Base-by-base conservation (phyloP, 495 filamentous ascomycete species). In the Venustampulla echinocandica region DNA sequence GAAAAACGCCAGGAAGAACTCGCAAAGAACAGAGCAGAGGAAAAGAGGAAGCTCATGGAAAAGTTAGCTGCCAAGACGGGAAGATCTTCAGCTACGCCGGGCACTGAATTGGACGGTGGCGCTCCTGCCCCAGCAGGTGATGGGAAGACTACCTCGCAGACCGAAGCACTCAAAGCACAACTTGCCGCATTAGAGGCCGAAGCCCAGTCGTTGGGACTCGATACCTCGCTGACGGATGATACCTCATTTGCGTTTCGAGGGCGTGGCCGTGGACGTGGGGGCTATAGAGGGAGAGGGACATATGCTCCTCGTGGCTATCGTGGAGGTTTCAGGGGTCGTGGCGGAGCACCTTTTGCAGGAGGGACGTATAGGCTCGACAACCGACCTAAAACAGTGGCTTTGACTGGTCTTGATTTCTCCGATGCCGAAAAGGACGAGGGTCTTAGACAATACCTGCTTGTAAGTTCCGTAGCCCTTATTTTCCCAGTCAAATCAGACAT, bases 341-440 rank as follows among this genome's bases (percentile, higher is more conserved):
- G 77, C 5, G 76, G 74, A 14, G 28, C 50, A 3, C 27, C 47
- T 14, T 58, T 52, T 44, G 71, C 17, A 37, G 64, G 55, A 6
- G 82, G 81, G 5, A 78, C 84, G 9, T 81, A 86, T 54, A 86
- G 84, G 25, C 69, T 98, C 20, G 92, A 98, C 57, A 94, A 94
- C 56, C 74, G 92, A 20, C 84, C 92, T 1, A 87, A 81, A 65
- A 80, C 73, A 44, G 74, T 98, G 10, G 73, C 76, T 3, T 69
- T 98, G 18, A 71, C 78, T 17, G 86, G 84, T 7, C 72, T 84
- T 15, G 79, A 85, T 46, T 74, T 83, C 38, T 75, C 79, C 23
- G 62, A 63, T 42, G 65, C 74, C 1, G 79, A 80, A 47, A 82
- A 78, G 61, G 89, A 96, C 50, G 92, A 97, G 59, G 80, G 79